These are phyloP conservation scores for Kalmanozyma brasiliensis DNA, from an alignment of 1,284 basidiomycete genomes.

Conservation along the genomic window DNA sequence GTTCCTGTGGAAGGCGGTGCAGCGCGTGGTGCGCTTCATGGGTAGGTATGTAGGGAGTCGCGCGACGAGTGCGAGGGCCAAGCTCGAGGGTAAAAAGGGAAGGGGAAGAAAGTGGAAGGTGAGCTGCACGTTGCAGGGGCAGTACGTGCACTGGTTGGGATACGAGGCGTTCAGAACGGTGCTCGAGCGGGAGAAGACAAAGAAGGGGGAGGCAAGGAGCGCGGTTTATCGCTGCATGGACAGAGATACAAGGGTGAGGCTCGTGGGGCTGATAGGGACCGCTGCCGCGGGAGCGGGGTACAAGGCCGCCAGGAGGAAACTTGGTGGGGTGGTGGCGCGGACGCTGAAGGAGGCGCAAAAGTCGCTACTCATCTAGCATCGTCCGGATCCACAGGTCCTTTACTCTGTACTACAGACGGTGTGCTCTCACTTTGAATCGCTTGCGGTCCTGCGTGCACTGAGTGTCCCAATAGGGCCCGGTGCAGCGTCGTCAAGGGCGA, in stretches of 20 bases:
- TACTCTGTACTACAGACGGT: too few species aligned
- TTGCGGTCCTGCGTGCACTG: too few species aligned
- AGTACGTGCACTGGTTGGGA: conserved; percentile 49
- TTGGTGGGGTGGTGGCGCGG: conserved; percentile 9
- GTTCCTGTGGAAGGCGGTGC: conserved; percentile 23
- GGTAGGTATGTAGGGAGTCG: conserved; percentile 28
- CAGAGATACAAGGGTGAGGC: conserved; percentile 3
- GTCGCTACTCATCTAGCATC: conserved; percentile 16
- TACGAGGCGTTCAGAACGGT: conserved; percentile 38
- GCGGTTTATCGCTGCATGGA: conserved; percentile 11
- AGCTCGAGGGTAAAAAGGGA: conserved; percentile 2
- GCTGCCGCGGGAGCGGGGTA: background rate
- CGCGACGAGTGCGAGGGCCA: conserved; percentile 15
- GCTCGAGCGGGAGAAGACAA: background rate
- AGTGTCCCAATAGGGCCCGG: too few species aligned
- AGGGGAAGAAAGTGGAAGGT: conserved; percentile 22
- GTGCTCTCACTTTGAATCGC: too few species aligned
- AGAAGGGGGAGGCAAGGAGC: background rate
- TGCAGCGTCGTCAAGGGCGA: too few species aligned
- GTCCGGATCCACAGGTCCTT: too few species aligned
- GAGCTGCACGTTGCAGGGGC: conserved; percentile 25
- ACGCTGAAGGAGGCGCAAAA: conserved; percentile 12
- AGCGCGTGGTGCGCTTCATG: conserved; percentile 35
- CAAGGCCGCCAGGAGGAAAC: conserved; percentile 4
- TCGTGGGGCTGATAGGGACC: conserved; percentile 19